Percentiles rank a stretch among this genome's conserved stretches.
Evolutionary conservation across 371 early-diverging fungal species (phyloP).

Genomic region (Entomophthora muscae): DNA sequence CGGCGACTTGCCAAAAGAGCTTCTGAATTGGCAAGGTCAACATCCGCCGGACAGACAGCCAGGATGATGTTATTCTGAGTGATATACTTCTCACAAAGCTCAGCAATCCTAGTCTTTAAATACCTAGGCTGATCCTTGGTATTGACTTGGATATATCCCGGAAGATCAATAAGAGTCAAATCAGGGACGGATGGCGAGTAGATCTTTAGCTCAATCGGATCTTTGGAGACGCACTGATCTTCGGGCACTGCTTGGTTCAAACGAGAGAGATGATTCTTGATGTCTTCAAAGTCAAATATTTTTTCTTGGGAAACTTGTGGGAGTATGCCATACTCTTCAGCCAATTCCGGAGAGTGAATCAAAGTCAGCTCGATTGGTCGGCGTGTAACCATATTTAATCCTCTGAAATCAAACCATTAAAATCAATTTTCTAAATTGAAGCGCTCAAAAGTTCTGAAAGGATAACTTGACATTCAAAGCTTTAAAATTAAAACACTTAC

Average conservation of each 20-base stretch:
- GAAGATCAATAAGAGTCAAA: constrained; percentile 93
- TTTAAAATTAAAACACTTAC: no score
- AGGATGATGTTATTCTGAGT: constrained; percentile 88
- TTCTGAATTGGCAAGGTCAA: constrained; percentile 97
- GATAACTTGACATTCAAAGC: no score
- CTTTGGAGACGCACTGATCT: constrained; percentile 76
- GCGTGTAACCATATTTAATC: constrained; percentile 95
- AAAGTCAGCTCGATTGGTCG: constrained; percentile 97
- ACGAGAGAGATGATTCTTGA: constrained; percentile 78
- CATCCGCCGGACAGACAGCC: constrained; percentile 95
- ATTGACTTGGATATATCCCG: constrained; percentile 96
- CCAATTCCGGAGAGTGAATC: constrained; percentile 69
- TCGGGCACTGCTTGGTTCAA: constrained; percentile 87
- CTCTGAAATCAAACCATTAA: constrained; percentile 37
- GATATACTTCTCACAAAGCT: constrained; percentile 87
- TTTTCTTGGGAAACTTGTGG: constrained; percentile 80
- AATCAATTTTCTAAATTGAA: no score
- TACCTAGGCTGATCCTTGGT: constrained; percentile 84
- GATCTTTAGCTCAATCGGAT: constrained; percentile 87
- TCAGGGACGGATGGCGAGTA: constrained; percentile 92
- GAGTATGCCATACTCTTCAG: constrained; percentile 87
- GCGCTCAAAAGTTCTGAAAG: no score
- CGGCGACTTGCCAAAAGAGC: constrained; percentile 83
- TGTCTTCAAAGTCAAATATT: constrained; percentile 64
- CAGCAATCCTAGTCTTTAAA: constrained; percentile 83